These are phyloP conservation scores for Juncus inflexus DNA, from an alignment of 176 grass and related monocot species.

Conservation along the genomic window DNA sequence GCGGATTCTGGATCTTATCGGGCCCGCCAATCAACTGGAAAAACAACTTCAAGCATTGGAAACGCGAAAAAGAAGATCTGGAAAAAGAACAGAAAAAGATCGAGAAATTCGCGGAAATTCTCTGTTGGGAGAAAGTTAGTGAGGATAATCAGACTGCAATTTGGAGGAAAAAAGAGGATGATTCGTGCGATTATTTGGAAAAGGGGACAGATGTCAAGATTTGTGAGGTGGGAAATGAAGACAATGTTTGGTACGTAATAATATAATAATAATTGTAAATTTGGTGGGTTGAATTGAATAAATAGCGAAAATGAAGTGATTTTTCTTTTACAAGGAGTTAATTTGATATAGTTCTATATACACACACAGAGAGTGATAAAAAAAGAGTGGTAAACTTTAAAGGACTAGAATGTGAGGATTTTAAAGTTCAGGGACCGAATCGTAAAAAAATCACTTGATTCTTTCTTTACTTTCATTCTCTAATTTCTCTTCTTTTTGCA, in stretches of 20 bases:
- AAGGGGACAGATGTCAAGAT: slow-evolving; percentile 34
- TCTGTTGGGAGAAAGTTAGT: slow-evolving; percentile 88
- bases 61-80: slow-evolving; percentile 58
- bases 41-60: slow-evolving; percentile 57
- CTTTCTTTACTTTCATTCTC: slow-evolving; percentile 5
- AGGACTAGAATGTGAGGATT: too few species aligned
- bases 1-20: slow-evolving; percentile 87
- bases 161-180: slow-evolving; percentile 71
- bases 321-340: neutral
- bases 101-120: slow-evolving; percentile 59
- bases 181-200: slow-evolving; percentile 48
- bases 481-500: slow-evolving; percentile 27
- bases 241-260: slow-evolving; percentile 54
- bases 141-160: slow-evolving; percentile 62
- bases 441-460: neutral
- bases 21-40: slow-evolving; percentile 86
- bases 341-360: neutral
- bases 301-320: neutral
- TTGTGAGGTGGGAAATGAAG: slow-evolving; percentile 47
- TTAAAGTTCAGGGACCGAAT: neutral
- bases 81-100: slow-evolving; percentile 63
- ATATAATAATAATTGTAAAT: neutral
- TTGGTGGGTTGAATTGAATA: neutral
- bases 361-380: too few species aligned
- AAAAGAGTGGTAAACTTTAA: neutral